Evolutionary conservation across 208 protist genomes (phyloP), one percentile per base, ranked within the genome.

Genomic region (Leishmania gerbilli): DNA sequence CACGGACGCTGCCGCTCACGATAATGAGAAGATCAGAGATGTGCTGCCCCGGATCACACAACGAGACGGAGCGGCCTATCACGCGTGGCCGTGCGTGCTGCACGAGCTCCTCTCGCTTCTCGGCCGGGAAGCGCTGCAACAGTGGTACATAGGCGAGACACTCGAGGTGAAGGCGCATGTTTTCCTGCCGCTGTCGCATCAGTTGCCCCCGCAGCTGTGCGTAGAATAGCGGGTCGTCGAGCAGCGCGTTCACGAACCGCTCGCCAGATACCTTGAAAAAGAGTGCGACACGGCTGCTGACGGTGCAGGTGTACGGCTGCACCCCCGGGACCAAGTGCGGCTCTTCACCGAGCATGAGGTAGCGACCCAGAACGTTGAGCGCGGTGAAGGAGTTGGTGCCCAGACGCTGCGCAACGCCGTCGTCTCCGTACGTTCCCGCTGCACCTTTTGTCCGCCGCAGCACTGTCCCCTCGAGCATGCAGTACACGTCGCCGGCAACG

Each of bases 321-420:
- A 83, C 78, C 9, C 88, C 88, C 0, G 93, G 92, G 11, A 98
- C 81, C 64, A 98, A 86, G 84, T 96, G 90, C 45, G 93, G 90
- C 84, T 98, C 95, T 80, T 96, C 95, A 42, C 95, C 95, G 21
- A 98, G 81, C 45, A 98, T 83, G 53, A 94, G 6, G 82, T 92
- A 96, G n/a, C 95, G 95, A 7, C 91, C 92, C 24, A 77, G 77
- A 21, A 88, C 79, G 40, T 84, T 82, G 78, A 95, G 89, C 17
- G 82, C 87, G 37, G 85, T 74, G 74, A 93, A 91, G 72, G 89
- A 85, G 82, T 92, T 95, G 21, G 86, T 90, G 37, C 86, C 71
- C 1, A 96, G 77, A 31, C 91, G 75, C 80, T 96, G 93, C 37
- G 79, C 72, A 31, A 88, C 88, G 21, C 91, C 86, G 74, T 85